Conservation (phyloP, 805 yeast species). For the Starmerella bombi region DNA sequence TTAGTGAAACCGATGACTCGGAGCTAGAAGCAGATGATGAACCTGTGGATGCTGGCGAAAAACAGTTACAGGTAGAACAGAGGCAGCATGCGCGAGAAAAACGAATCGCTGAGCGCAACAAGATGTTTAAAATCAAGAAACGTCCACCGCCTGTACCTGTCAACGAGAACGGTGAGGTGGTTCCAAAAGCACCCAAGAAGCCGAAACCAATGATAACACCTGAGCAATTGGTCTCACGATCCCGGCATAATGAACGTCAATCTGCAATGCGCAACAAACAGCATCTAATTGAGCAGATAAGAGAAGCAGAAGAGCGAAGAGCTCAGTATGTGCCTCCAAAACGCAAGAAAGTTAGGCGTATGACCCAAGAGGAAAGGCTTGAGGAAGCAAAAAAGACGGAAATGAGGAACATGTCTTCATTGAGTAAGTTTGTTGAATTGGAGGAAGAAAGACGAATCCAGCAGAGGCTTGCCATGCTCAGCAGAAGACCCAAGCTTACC, state of each 20-base stretch:
- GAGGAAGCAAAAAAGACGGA: constrained; percentile 86
- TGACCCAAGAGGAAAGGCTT: constrained; percentile 59
- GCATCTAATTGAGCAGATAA: constrained; percentile 58
- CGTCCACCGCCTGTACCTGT: constrained; percentile 25
- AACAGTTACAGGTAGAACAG: constrained; percentile 38
- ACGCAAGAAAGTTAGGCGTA: constrained; percentile 22
- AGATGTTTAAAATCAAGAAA: constrained; percentile 27
- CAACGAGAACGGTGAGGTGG: constrained; percentile 2
- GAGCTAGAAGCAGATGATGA: constrained; percentile 35
- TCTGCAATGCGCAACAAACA: constrained; percentile 67
- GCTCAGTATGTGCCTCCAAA: constrained; percentile 29
- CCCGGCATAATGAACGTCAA: constrained; percentile 51
- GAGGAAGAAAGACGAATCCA: constrained; percentile 68
- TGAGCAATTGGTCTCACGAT: constrained; percentile 24
- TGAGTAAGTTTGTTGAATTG: constrained; percentile 68
- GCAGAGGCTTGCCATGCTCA: constrained; percentile 59
- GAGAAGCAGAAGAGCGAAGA: constrained; percentile 51
- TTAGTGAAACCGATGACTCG: constrained; percentile 31
- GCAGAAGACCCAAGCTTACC: constrained; percentile 46
- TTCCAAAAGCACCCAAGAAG: constrained; percentile 2
- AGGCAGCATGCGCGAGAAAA: constrained; percentile 23
- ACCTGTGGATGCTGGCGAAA: constrained; percentile 57
- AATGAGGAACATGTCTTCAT: constrained; percentile 53
- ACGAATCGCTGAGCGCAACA: constrained; percentile 24
- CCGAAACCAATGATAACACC: constrained; percentile 13